These are phyloP conservation scores for Globisporangium spinosum DNA, from an alignment of 352 stramenopile genomes.

Conservation along the genomic window DNA sequence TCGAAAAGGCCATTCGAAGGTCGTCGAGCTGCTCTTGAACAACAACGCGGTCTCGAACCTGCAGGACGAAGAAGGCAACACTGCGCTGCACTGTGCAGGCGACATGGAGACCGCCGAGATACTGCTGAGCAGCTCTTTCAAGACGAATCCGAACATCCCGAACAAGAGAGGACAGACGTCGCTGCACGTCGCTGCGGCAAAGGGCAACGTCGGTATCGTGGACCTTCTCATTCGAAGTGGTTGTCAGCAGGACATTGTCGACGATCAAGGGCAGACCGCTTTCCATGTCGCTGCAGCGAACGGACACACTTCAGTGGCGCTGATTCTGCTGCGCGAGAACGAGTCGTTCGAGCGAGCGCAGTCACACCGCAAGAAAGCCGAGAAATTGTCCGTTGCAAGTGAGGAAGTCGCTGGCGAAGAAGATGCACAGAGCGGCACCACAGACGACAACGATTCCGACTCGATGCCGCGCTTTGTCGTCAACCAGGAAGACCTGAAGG, in stretches of 20 bases:
- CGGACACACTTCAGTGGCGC: conserved; percentile 66
- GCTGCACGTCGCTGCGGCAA: conserved; percentile 65
- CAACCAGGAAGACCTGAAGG: conserved; percentile 80
- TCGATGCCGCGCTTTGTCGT: conserved; percentile 48
- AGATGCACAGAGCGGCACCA: conserved; percentile 13
- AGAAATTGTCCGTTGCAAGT: conserved; percentile 13
- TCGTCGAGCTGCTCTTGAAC: conserved; percentile 62
- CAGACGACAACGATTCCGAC: conserved; percentile 20
- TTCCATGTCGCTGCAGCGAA: conserved; percentile 81
- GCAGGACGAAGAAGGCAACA: conserved; percentile 79
- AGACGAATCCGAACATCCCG: conserved; percentile 79
- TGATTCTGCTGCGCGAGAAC: conserved; percentile 71
- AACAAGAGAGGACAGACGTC: conserved; percentile 70
- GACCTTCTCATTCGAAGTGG: conserved; percentile 67
- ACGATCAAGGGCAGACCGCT: conserved; percentile 81
- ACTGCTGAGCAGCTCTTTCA: conserved; percentile 50
- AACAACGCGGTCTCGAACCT: conserved; percentile 72
- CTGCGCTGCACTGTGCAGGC: conserved; percentile 59
- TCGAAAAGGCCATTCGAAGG: conserved; percentile 53
- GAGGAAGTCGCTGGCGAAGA: conserved; percentile 13
- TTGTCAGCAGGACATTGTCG: conserved; percentile 66
- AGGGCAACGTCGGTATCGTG: conserved; percentile 73
- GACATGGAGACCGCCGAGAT: conserved; percentile 68
- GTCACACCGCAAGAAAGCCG: conserved; percentile 3
- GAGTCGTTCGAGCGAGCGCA: conserved; percentile 27